Conservation (phyloP, 2,329 filamentous ascomycete species). For the Colletotrichum melonis region DNA sequence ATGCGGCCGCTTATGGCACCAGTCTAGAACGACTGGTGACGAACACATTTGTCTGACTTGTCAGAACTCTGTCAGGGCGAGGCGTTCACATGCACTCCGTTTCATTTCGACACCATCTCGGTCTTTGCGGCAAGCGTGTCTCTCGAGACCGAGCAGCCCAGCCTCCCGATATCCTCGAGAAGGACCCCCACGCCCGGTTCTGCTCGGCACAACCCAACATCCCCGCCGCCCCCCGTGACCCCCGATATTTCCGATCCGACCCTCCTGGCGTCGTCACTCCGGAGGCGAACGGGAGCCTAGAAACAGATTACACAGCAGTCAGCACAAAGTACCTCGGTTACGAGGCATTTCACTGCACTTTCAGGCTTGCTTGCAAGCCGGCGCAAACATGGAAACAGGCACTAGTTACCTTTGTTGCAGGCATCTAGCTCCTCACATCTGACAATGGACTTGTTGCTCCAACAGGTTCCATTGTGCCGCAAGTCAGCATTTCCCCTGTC, state of each 20-base stretch:
- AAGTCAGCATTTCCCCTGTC: not conserved
- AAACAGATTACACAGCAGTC: not conserved
- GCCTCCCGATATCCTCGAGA: not conserved
- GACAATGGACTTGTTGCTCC: not conserved
- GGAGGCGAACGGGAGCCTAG: not conserved
- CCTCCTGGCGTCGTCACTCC: not conserved
- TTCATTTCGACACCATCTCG: not conserved
- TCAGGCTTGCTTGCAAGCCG: not conserved
- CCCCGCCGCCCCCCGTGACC: slow-evolving; percentile 3
- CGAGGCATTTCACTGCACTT: not conserved
- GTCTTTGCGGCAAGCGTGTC: not conserved
- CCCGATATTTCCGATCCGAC: not conserved
- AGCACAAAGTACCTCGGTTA: not conserved
- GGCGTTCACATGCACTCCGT: not conserved
- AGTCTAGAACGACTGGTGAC: not conserved
- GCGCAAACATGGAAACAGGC: slow-evolving; percentile 11
- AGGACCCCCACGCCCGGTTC: slow-evolving; percentile 1
- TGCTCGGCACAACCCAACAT: not conserved
- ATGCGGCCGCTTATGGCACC: not conserved
- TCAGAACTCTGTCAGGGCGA: not conserved
- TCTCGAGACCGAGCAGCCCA: not conserved
- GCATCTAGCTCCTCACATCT: not conserved
- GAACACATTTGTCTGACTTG: not conserved
- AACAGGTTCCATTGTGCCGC: not conserved
- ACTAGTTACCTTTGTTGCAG: not conserved